Evolutionary conservation across 768 basidiomycete species (phyloP).

Genomic region (Paxillus ammoniavirescens): DNA sequence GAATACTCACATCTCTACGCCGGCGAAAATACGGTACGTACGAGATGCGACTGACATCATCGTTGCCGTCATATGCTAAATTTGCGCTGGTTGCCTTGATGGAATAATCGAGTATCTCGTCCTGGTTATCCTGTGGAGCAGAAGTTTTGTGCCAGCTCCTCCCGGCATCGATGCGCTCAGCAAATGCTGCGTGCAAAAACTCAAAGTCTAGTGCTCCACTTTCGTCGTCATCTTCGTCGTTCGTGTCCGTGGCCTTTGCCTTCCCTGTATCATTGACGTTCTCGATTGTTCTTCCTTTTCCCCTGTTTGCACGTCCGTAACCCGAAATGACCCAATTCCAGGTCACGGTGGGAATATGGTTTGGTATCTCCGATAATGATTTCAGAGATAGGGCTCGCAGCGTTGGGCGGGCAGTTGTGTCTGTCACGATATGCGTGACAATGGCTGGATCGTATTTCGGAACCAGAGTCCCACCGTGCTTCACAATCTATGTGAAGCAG

Average conservation of each 20-base stretch:
- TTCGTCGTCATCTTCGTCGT: slow-evolving; percentile 3
- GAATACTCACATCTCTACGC: background rate
- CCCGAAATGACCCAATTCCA: slow-evolving; percentile 61
- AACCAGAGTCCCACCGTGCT: slow-evolving; percentile 59
- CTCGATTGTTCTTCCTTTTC: slow-evolving; percentile 3
- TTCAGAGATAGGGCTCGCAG: slow-evolving; percentile 47
- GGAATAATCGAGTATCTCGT: background rate
- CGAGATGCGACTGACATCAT: slow-evolving; percentile 49
- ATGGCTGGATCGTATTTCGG: slow-evolving; percentile 52
- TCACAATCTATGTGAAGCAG: slow-evolving; percentile 47
- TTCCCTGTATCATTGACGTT: slow-evolving; percentile 15
- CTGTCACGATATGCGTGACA: slow-evolving; percentile 71
- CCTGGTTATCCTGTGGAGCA: background rate
- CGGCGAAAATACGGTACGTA: slow-evolving; percentile 26
- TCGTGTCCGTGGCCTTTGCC: background rate
- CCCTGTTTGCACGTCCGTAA: slow-evolving; percentile 25
- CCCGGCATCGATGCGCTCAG: slow-evolving; percentile 47
- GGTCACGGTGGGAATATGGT: slow-evolving; percentile 59
- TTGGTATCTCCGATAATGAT: slow-evolving; percentile 54
- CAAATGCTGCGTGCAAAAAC: slow-evolving; percentile 48
- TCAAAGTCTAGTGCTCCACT: slow-evolving; percentile 31
- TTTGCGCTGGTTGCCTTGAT: background rate
- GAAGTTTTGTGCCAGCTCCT: slow-evolving; percentile 16
- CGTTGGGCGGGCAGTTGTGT: slow-evolving; percentile 28
- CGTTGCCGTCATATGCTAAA: slow-evolving; percentile 13